Conservation (phyloP, 305 asterid genomes). For the Solanum hybrid region DNA sequence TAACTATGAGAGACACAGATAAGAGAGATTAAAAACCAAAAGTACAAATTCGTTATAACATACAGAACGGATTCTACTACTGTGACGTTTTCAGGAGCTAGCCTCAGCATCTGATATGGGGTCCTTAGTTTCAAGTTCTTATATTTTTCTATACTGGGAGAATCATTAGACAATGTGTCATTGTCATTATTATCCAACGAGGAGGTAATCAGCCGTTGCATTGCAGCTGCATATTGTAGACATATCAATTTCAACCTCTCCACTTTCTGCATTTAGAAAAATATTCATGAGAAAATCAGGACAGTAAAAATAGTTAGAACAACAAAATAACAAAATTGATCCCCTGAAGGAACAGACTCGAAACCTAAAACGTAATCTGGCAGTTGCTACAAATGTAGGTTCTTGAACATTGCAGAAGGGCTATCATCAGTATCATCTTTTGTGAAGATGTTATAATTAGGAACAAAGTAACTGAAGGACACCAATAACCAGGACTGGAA, state of each 20-base stretch:
- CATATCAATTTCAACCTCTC: slow-evolving; percentile 82
- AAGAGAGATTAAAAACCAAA: background rate
- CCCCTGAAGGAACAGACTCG: background rate
- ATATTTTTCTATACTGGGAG: slow-evolving; percentile 36
- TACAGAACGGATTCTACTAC: slow-evolving; percentile 69
- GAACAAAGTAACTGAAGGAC: background rate
- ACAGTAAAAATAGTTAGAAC: background rate
- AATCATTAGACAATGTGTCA: slow-evolving; percentile 13
- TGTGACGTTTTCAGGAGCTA: slow-evolving; percentile 50
- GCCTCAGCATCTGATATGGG: slow-evolving; percentile 42
- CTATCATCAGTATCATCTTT: background rate
- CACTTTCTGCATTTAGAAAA: slow-evolving; percentile 55
- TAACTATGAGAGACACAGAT: background rate
- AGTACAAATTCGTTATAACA: slow-evolving; percentile 12
- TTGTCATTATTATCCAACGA: slow-evolving; percentile 40
- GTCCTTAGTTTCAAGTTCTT: slow-evolving; percentile 56
- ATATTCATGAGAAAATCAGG: background rate
- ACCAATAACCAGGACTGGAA: slow-evolving; percentile 5
- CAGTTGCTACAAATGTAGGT: background rate
- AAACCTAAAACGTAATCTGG: background rate
- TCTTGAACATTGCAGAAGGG: slow-evolving; percentile 1
- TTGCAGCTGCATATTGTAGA: slow-evolving; percentile 91
- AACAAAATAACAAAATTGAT: background rate
- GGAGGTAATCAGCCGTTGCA: slow-evolving; percentile 67
- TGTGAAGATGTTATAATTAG: background rate